These are phyloP conservation scores for Mallotus nudiflorus DNA, from an alignment of 345 rosid species.

Conservation along the genomic window DNA sequence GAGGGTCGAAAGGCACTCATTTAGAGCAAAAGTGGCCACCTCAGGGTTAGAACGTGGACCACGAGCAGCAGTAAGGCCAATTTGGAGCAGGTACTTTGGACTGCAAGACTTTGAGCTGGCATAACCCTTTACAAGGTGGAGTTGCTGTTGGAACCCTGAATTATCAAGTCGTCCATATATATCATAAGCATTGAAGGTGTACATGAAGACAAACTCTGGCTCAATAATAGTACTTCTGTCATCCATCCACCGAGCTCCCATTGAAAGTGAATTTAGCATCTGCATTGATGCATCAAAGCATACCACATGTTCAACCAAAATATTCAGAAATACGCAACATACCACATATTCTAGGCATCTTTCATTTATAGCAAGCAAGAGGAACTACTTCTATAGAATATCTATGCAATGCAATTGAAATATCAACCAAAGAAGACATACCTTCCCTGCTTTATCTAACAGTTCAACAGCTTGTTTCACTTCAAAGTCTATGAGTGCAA, in stretches of 20 bases:
- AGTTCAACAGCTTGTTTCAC: constrained; percentile 63
- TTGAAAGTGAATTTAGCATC: constrained; percentile 48
- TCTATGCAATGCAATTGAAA: not conserved
- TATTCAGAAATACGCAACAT: not conserved
- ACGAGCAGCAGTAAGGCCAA: constrained; percentile 72
- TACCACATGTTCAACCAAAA: not conserved
- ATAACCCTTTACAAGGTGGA: constrained; percentile 58
- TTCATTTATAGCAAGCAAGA: constrained; percentile 4
- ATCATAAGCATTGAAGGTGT: constrained; percentile 65
- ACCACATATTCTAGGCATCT: not conserved
- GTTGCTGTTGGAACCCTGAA: constrained; percentile 45
- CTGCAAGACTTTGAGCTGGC: constrained; percentile 72
- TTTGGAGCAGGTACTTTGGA: constrained; percentile 65
- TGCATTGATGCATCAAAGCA: constrained; percentile 33
- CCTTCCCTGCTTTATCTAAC: constrained; percentile 86
- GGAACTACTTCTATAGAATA: not conserved
- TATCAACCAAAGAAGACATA: constrained; percentile 18
- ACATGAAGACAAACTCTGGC: constrained; percentile 62
- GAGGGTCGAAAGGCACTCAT: constrained; percentile 63
- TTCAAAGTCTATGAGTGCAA: constrained; percentile 48
- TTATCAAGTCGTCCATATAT: constrained; percentile 65
- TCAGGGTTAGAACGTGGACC: constrained; percentile 65
- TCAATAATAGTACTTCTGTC: constrained; percentile 41
- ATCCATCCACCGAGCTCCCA: constrained; percentile 22
- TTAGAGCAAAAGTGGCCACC: constrained; percentile 70